Evolutionary conservation across 2,329 filamentous ascomycete genomes (phyloP).

Genomic region (Dothiorella sarmentorum): DNA sequence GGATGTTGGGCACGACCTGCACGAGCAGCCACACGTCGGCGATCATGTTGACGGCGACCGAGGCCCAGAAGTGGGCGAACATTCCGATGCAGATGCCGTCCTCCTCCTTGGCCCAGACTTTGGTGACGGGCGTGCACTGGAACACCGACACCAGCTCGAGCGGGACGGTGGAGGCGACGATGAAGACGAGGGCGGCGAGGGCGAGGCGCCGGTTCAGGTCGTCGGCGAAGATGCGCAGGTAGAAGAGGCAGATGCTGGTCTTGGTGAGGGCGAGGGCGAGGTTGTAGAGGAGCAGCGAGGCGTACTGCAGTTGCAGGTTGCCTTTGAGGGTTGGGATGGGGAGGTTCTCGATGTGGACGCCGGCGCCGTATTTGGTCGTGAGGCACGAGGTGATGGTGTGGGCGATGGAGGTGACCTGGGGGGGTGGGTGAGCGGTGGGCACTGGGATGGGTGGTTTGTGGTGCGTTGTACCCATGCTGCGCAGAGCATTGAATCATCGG

Average conservation of each 20-base stretch:
- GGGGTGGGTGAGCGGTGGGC: too few species aligned
- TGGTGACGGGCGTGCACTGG: slow-evolving; percentile 33
- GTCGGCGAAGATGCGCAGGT: slow-evolving; percentile 31
- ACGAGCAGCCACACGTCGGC: slow-evolving; percentile 30
- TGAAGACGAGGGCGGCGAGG: slow-evolving; percentile 25
- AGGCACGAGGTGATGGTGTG: background rate
- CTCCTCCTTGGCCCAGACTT: slow-evolving; percentile 32
- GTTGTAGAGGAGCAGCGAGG: slow-evolving; percentile 30
- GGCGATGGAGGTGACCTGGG: background rate
- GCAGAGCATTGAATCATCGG: background rate
- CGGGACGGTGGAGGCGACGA: slow-evolving; percentile 23
- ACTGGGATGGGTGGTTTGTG: too few species aligned
- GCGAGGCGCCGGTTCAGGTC: slow-evolving; percentile 24
- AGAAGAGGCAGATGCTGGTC: slow-evolving; percentile 33
- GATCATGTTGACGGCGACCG: slow-evolving; percentile 25
- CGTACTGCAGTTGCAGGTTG: slow-evolving; percentile 23
- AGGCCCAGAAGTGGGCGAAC: slow-evolving; percentile 21
- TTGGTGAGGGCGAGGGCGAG: slow-evolving; percentile 26
- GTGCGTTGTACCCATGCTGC: too few species aligned
- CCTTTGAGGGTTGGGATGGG: background rate
- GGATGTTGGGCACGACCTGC: slow-evolving; percentile 27
- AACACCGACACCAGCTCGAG: slow-evolving; percentile 24
- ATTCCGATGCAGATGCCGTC: slow-evolving; percentile 35
- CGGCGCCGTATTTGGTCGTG: background rate
- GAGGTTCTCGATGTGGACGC: background rate